Evolutionary conservation across 2,329 filamentous ascomycete genomes (phyloP).

Genomic region (Alternaria gaisen): DNA sequence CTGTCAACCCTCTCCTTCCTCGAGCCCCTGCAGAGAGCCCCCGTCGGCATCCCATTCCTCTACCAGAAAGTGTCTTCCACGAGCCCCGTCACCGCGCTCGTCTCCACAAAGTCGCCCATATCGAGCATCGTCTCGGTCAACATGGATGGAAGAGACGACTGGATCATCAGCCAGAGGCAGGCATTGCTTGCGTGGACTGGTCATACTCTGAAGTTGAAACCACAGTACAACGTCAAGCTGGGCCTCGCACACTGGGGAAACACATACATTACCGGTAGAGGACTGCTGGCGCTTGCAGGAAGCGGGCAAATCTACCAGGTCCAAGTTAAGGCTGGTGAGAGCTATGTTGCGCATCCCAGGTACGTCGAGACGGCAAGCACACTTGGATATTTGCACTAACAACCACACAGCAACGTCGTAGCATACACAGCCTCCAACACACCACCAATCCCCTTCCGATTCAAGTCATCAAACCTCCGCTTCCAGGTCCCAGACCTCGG

Average conservation of each 20-base stretch:
- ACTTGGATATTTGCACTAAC: conserved; percentile 5
- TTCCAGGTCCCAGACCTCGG: conserved; percentile 79
- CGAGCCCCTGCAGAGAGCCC: conserved; percentile 80
- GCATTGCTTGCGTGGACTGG: conserved; percentile 97
- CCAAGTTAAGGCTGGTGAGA: conserved; percentile 80
- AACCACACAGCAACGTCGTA: conserved; percentile 73
- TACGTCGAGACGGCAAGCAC: conserved; percentile 36
- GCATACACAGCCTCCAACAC: conserved; percentile 83
- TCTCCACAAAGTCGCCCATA: conserved; percentile 85
- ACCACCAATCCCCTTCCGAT: conserved; percentile 83
- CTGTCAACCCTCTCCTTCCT: conserved; percentile 89
- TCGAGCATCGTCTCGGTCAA: conserved; percentile 89
- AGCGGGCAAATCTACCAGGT: conserved; percentile 91
- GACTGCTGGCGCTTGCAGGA: conserved; percentile 83
- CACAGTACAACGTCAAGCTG: conserved; percentile 77
- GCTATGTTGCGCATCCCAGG: conserved; percentile 88
- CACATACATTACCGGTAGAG: conserved; percentile 86
- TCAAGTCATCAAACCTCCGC: conserved; percentile 77
- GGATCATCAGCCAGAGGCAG: conserved; percentile 88
- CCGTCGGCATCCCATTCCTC: conserved; percentile 89
- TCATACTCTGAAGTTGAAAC: conserved; percentile 79
- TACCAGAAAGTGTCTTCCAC: conserved; percentile 90
- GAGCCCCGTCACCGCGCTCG: conserved; percentile 84
- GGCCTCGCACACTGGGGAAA: conserved; percentile 90
- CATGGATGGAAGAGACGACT: conserved; percentile 92